Evolutionary conservation across 1,284 basidiomycete species (phyloP), one percentile per base, ranked within the genome.

Genomic region (Hymenochaete sp.): DNA sequence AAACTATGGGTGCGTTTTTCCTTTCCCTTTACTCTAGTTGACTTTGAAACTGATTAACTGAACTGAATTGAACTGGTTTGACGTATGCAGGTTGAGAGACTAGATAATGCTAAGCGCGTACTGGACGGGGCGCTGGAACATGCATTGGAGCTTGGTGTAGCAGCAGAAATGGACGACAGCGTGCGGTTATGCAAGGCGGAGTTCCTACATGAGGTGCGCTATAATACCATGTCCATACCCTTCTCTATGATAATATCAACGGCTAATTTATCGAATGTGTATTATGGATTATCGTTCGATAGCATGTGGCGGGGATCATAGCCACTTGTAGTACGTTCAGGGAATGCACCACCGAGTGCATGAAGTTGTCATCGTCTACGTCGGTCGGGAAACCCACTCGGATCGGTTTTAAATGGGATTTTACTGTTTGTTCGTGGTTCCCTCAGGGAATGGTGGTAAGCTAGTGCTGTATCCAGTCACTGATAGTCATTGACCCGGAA

Each of bases 161-260:
- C 33, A 13, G 27, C 31, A 3, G 43, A 49, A 2, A 26, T 24
- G 22, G 44, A 49, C 21, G 29, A 31, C 11, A 39, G 38, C 6
- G 38, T 49, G 7, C 43, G 38, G 16, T 21, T 49, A n/a, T 49
- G 48, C 26, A 38, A 31, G 11, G 33, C 35, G 13, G 48, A 49
- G 13, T 45, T 45, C 26, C 41, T 25, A 8, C 48, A 45, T 19
- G 27, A 49, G 13, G 48, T 45, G 31, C 29, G 38, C 18, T 18
- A 6, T 21, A 6, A 7, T n/a, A 13, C 27, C 5, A 11, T 24
- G 24, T 1, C 32, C 9, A n/a, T 8, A 27, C 18, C 37, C 14
- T 31, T 31, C 14, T 14, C 9, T 10, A 31, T 31, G 9, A 10
- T 31, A 31, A 10, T 31, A 9, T 31, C 9, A 9, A 31, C 9